Base-by-base conservation (phyloP, 2,329 filamentous ascomycete species). In the Neurospora crassa region DNA sequence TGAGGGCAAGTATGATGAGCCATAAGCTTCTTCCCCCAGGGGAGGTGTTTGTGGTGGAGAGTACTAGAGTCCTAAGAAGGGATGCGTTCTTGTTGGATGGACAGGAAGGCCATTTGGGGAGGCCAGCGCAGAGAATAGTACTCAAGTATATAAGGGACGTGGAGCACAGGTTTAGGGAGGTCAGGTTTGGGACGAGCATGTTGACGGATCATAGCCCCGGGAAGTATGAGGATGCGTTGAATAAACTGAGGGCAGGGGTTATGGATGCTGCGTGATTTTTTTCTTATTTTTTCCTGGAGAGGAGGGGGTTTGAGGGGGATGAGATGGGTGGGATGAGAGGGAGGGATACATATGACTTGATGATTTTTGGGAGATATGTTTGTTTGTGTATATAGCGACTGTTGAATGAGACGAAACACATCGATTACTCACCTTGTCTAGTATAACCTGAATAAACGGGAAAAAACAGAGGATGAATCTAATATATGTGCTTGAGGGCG, bases 171-270 rank as follows among this genome's bases (percentile, higher is more conserved):
- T 94, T 94, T 78, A 84, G 87, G 40, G 91, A 94, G 80, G 82
- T 93, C 59, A 83, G 86, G 63, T 93, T 94, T 78, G 90, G 89
- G 5, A 87, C 89, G 34, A 89, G 90, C 67, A 92, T 93, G 90
- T 82, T 94, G 79, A 85, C 88, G 72, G 92, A 94, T 78, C 92
- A 94, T 78, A 92, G 88, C 74, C 92, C 92, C 3, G 90, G 88
- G 37, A 84, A 89, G 74, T 94, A 94, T 77, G 92, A 94, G 79
- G 86, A 88, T 72, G 89, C 88, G 71, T 79, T 94, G 75, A 86
- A 88, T 71, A 87, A 88, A 72, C 81, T 94, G 78, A 80, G 81
- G 20, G 74, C 83, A 11, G 86, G 86, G 0, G 83, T 88, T 24
- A 79, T 82, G 69, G 79, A 63, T 37, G 53, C 53, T 63, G 53